Conservation (phyloP, 1,284 basidiomycete genomes). For the Leccinum fallax region DNA sequence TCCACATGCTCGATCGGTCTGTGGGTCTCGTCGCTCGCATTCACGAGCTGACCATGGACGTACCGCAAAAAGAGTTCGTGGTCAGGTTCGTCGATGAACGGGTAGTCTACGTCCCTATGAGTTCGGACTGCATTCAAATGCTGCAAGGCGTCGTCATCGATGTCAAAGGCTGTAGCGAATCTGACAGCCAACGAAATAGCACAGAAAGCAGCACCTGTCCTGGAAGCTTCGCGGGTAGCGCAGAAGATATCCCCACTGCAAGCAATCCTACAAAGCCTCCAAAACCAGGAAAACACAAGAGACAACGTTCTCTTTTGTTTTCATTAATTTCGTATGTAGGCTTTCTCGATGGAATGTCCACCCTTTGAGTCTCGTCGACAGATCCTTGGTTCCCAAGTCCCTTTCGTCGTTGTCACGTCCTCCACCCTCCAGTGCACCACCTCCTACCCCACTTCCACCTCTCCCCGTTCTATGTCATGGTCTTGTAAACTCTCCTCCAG, state of each 20-base stretch:
- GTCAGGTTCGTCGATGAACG: slow-evolving; percentile 62
- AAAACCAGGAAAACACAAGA: slow-evolving; percentile 48
- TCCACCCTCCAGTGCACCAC: slow-evolving; percentile 33
- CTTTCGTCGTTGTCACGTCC: slow-evolving; percentile 30
- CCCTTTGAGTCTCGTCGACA: slow-evolving; percentile 21
- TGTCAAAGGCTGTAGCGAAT: slow-evolving; percentile 48
- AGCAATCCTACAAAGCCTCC: slow-evolving; percentile 16
- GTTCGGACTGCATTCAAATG: slow-evolving; percentile 42
- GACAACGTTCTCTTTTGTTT: slow-evolving; percentile 66
- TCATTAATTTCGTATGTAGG: slow-evolving; percentile 61
- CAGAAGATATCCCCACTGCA: slow-evolving; percentile 12
- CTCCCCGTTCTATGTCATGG: slow-evolving; percentile 15
- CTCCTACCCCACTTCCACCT: slow-evolving; percentile 28
- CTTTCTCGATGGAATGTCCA: neutral
- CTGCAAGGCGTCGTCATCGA: slow-evolving; percentile 55
- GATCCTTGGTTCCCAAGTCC: slow-evolving; percentile 42
- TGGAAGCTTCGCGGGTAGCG: slow-evolving; percentile 25
- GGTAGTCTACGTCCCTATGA: slow-evolving; percentile 50
- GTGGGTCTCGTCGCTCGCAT: slow-evolving; percentile 58
- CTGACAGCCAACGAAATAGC: slow-evolving; percentile 32
- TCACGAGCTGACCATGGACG: slow-evolving; percentile 61
- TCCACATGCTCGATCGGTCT: slow-evolving; percentile 68
- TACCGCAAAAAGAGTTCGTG: slow-evolving; percentile 46
- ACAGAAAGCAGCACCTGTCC: slow-evolving; percentile 39
- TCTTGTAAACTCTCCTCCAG: slow-evolving; percentile 15